Base-by-base conservation (phyloP, 768 basidiomycete species). In the Leccinum pellstonianum region DNA sequence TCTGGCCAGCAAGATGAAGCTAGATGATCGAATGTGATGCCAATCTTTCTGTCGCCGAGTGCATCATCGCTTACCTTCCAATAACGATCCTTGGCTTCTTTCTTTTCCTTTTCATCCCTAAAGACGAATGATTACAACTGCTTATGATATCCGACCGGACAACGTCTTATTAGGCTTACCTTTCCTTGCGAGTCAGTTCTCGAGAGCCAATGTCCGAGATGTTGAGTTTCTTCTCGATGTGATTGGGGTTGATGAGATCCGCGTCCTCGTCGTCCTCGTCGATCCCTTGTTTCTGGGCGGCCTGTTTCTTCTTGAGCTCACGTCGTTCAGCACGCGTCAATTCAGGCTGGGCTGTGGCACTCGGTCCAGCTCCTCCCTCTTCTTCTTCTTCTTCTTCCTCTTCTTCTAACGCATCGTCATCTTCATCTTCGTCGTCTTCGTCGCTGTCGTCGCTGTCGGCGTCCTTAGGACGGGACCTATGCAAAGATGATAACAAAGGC, bases 51-150 rank as follows among this genome's bases (percentile, higher is more conserved):
- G 58, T 55, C 12, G 1, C 3, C 21, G 21, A 68, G 38, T 25
- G 49, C 17, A 15, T 25, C 12, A 12, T 11, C 14, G 62, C 78
- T 1, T 27, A 91, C 89, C 83, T 95, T 93, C 87, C 87, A 87
- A 73, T 96, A 96, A 25, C 83, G 79, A 27, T 93, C 92, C 70
- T 91, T 85, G 2, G 93, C 91, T 1, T 94, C 93, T 67, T 90
- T 82, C 78, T 94, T 95, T 75, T 95, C 93, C 70, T 95, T 94
- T 69, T 86, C 87, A 70, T 97, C 95, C 64, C 95, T 95, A 62
- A 31, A 57, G 1, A 27, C 8, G 23, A 14, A 33, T 21, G 9
- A 43, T 29, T 19, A 37, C 14, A 10, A 31, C 59, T 15, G 59
- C 52, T 27, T 5, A 0, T 41, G 1, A n/a, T 12, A 21, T 59